Conservation (phyloP, 2,329 filamentous ascomycete genomes). For the Fusarium sp. region DNA sequence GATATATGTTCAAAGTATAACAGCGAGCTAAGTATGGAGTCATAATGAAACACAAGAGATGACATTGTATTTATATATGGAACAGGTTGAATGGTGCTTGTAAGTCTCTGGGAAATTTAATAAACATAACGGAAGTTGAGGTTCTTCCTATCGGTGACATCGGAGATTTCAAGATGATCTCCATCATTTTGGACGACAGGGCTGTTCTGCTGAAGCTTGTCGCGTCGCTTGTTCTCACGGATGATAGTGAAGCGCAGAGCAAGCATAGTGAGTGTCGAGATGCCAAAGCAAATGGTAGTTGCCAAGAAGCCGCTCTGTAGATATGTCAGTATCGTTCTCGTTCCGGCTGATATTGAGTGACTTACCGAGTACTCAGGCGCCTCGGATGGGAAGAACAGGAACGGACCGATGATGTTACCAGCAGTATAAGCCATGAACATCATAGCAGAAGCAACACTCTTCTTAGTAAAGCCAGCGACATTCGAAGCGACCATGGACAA, state of each 20-base stretch:
- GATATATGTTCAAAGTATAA: slow-evolving; percentile 21
- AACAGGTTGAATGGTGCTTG: too few species aligned
- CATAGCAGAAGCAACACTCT: slow-evolving; percentile 39
- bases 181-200: not conserved
- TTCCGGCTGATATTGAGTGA: too few species aligned
- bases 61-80: not conserved
- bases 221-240: slow-evolving; percentile 31
- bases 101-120: not conserved
- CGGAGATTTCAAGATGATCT: slow-evolving; percentile 28
- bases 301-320: slow-evolving; percentile 39
- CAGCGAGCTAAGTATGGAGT: not conserved
- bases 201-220: slow-evolving; percentile 13
- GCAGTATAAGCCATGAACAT: slow-evolving; percentile 41
- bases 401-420: slow-evolving; percentile 40
- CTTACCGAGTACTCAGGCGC: slow-evolving; percentile 35
- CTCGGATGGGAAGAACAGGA: slow-evolving; percentile 37
- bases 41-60: not conserved
- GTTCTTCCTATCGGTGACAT: slow-evolving; percentile 36
- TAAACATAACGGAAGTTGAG: slow-evolving; percentile 39
- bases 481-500: slow-evolving; percentile 40
- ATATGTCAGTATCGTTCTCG: too few species aligned
- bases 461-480: slow-evolving; percentile 41
- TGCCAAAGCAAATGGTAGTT: slow-evolving; percentile 35
- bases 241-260: slow-evolving; percentile 25
- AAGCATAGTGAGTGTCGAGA: slow-evolving; percentile 30